A percentile compares a stretch with the other conserved stretches of the same genome.
phyloP scores from a whole-genome alignment of 2,329 filamentous ascomycete species.

The Fusarium newnesense region DNA sequence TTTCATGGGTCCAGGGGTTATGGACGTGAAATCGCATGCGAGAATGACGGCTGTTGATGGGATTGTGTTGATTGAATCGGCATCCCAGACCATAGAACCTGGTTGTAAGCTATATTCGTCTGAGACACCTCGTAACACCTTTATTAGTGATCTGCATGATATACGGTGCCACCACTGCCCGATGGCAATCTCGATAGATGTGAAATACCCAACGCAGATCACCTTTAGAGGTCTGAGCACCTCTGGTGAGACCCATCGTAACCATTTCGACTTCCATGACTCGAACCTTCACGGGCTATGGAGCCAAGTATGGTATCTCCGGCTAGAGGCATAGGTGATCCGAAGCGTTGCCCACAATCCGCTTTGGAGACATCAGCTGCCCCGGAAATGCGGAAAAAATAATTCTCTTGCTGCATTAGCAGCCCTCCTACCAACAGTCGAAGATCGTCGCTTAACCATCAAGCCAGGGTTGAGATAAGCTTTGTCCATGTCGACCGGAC shows the following conservation, averaged over 20 bases:
- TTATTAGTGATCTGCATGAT: neutral
- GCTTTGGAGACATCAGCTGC: neutral
- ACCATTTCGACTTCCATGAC: neutral
- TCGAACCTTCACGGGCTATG: rapidly evolving
- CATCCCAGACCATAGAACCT: no score
- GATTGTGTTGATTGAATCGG: neutral
- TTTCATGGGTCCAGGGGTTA: rapidly evolving
- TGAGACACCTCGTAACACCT: no score
- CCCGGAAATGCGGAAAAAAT: rapidly evolving
- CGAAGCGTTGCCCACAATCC: neutral
- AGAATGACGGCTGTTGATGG: neutral
- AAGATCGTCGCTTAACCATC: rapidly evolving
- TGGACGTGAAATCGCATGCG: rapidly evolving
- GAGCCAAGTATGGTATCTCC: no score
- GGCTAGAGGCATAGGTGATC: neutral
- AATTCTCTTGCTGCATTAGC: neutral
- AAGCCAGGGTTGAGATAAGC: neutral
- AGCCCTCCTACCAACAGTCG: no score
- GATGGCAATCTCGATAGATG: neutral
- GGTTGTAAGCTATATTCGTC: no score
- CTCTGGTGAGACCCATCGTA: neutral
- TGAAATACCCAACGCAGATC: neutral
- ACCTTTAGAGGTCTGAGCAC: neutral
- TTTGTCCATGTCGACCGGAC: no score
- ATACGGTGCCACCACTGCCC: neutral